Evolutionary conservation across 345 rosid genomes (phyloP), one percentile per base, ranked within the genome.

Genomic region (Syzygium oleosum): DNA sequence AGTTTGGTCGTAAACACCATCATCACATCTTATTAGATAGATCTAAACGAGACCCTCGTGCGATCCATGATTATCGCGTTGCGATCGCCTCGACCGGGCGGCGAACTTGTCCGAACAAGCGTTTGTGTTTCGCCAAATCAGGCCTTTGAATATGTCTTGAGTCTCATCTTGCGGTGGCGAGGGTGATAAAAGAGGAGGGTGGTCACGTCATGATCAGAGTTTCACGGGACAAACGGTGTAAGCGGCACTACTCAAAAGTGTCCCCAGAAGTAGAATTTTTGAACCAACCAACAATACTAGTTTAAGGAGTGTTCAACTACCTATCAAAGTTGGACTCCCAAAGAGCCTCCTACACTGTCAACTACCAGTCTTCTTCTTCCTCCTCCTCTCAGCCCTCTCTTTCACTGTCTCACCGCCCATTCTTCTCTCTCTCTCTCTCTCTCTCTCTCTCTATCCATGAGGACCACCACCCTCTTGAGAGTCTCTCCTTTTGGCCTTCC

Each of bases 311-410:
- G 27, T 85, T 56, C 89, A 88, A 85, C 89, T 85, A 88, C 89
- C 89, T 53, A 88, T 88, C 89, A 88, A 88, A 85, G 84, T 85
- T 88, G 87, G 89, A 88, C 89, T 85, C 23, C 29, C 0, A 31
- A 49, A 5, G 61, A n/a, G 41, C 68, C 43, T 43, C 46, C 87
- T 59, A 78, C 14, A 3, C 49, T 52, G 83, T 65, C 89, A 85
- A 78, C 89, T 88, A 78, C 89, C 87, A 85, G 80, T 86, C 89
- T 80, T 86, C 89, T 51, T 58, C 89, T 10, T 56, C 87, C 9
- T 78, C 86, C 25, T 38, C 22, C 21, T 10, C 79, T 31, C 43
- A 4, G 22, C 19, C 41, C 73, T n/a, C 38, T 85, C 52, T 55
- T 38, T 34, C 43, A 13, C 16, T 31, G 43, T 56, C 78, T 85